These are phyloP conservation scores for Leucocoprinus birnbaumii DNA, from an alignment of 768 basidiomycete genomes.

Conservation along the genomic window DNA sequence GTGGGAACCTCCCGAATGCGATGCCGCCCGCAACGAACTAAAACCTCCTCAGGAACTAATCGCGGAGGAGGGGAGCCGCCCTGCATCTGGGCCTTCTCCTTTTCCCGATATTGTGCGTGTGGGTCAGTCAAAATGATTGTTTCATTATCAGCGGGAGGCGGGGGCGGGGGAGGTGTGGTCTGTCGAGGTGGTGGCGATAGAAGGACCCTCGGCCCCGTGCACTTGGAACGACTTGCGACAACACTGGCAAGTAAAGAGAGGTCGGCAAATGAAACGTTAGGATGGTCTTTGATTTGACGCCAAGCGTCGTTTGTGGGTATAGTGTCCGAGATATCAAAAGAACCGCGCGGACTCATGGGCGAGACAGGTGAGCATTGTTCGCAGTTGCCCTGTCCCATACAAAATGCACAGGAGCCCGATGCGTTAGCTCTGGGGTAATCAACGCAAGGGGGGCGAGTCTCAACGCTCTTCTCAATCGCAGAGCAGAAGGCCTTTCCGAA, in stretches of 20 bases:
- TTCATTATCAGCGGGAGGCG: conserved; percentile 6
- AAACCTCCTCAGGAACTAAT: conserved; percentile 59
- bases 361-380: conserved; percentile 20
- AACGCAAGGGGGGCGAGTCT: conserved; percentile 47
- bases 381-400: conserved; percentile 21
- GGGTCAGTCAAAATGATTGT: conserved; percentile 50
- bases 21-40: conserved; percentile 60
- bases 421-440: conserved; percentile 45
- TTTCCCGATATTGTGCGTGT: conserved; percentile 48
- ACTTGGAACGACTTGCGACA: conserved; percentile 79
- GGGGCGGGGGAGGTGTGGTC: conserved; percentile 22
- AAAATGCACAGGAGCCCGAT: conserved; percentile 17
- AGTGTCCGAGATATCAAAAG: conserved; percentile 36
- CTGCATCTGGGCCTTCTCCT: conserved; percentile 25
- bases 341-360: conserved; percentile 16
- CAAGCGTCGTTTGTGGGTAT: conserved; percentile 84
- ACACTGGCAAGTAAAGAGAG: conserved; percentile 84
- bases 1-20: conserved; percentile 65
- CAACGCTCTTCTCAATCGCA: conserved; percentile 63
- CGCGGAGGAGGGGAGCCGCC: conserved; percentile 33
- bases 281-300: conserved; percentile 83
- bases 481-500: conserved; percentile 89
- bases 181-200: conserved; percentile 35
- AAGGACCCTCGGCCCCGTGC: conserved; percentile 66
- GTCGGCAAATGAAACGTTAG: conserved; percentile 84